A percentile compares a stretch with the other conserved stretches of the same genome.
Evolutionary conservation across 371 early-diverging fungal species (phyloP).

Genomic region (Mortierella sp.): DNA sequence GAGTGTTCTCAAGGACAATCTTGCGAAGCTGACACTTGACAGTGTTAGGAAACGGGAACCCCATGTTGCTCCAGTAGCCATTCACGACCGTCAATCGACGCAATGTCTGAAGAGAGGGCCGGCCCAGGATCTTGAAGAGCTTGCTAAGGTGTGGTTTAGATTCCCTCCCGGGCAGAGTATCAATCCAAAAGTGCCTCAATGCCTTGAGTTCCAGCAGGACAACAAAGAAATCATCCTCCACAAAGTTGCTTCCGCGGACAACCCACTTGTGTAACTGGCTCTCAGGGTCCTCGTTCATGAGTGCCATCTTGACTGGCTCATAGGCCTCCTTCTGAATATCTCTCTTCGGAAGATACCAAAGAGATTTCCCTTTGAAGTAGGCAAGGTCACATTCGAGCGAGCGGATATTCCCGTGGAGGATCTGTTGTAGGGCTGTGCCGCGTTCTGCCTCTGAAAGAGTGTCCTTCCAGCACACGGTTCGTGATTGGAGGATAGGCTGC

Average conservation of each 20-base stretch:
- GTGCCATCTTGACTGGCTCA: constrained; percentile 5
- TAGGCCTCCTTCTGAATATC: neutral
- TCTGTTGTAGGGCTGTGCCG: neutral
- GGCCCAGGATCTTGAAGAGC: constrained; percentile 9
- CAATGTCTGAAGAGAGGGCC: constrained; percentile 3
- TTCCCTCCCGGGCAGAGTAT: neutral
- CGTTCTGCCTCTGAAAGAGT: constrained; percentile 5
- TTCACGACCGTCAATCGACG: constrained; percentile 11
- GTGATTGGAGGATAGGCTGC: neutral
- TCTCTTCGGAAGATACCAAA: neutral
- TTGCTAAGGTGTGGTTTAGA: neutral
- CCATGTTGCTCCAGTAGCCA: constrained; percentile 11
- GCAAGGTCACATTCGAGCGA: constrained; percentile 7
- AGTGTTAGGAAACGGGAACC: constrained; percentile 13
- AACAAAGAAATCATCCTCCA: constrained; percentile 5
- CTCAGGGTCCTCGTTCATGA: neutral
- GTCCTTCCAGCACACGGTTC: constrained; percentile 4
- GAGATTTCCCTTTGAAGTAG: constrained; percentile 11
- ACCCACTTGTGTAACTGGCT: constrained; percentile 1
- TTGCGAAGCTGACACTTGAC: constrained; percentile 8
- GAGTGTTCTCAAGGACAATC: constrained; percentile 1
- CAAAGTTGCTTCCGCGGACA: constrained; percentile 6
- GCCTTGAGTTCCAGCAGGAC: constrained; percentile 11
- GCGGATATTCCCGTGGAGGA: constrained; percentile 6
- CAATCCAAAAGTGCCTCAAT: constrained; percentile 8